Evolutionary conservation across 306 rosid species (phyloP), one percentile per base, ranked within the genome.

Genomic region (Begonia fuchsioides): DNA sequence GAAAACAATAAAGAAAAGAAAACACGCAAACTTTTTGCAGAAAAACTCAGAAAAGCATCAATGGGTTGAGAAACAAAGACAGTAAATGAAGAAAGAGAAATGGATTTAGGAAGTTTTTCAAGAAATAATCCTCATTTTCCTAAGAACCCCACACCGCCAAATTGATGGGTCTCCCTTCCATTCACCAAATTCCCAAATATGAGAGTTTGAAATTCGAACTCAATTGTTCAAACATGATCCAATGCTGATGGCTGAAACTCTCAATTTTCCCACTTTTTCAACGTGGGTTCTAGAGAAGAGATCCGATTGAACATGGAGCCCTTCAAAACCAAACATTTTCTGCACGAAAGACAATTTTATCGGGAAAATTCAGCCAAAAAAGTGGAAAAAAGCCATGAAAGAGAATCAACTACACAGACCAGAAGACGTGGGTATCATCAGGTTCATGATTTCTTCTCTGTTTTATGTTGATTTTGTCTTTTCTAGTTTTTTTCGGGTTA

Each of bases 221-320:
- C 45, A 41, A 41, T 41, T 41, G 14, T 41, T 41, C 6, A 41
- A 41, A 10, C 45, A 41, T 41, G n/a, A 41, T n/a, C 12, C 14
- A 41, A 10, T 10, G 12, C 12, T 26, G 35, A 41, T 41, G 10
- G 12, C 45, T 41, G 14, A 41, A 41, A 41, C 4, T 41, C 69
- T 68, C 26, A 53, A 53, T 57, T 62, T 51, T 55, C 14, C 50
- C 63, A 44, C 67, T 16, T 68, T 13, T 45, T 44, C 44, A 26
- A 26, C 7, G 35, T 5, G 35, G 35, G 35, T 26, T 26, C 35
- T 26, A 26, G 0, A 26, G 35, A 26, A 4, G 35, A 26, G 35
- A 26, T 26, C 35, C 3, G 35, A 26, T 26, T 2, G 8, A 26
- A 26, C 35, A 5, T 26, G 35, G 35, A 26, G 35, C 35, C 35